phyloP scores from a whole-genome alignment of 441 rosid species.

The Eruca vesicaria region DNA sequence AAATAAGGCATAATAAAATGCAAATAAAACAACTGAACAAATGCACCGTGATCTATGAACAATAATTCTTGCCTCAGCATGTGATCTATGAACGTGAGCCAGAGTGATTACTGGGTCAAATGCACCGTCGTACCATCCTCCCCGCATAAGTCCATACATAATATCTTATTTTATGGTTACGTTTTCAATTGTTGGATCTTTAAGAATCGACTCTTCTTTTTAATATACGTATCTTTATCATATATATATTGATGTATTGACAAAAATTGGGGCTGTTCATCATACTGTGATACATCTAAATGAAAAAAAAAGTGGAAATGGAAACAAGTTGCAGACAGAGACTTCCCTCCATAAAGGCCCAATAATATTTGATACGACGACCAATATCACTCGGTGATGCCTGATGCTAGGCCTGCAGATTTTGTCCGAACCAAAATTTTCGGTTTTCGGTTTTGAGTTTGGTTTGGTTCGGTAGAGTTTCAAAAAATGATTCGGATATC shows the following conservation, averaged over 20 bases:
- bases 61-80: constrained; percentile 1
- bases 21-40: not conserved
- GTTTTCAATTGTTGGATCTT: not conserved
- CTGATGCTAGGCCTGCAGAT: no score
- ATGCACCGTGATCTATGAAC: no score
- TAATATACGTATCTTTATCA: not conserved
- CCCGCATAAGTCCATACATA: not conserved
- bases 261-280: not conserved
- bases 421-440: no score
- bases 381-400: no score
- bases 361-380: no score
- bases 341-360: no score
- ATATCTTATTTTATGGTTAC: not conserved
- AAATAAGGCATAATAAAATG: constrained; percentile 17
- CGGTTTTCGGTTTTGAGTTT: no score
- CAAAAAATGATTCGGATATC: no score
- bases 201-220: not conserved
- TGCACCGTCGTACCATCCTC: constrained; percentile 4
- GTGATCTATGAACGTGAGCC: constrained; percentile 14
- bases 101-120: not conserved
- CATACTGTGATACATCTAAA: not conserved
- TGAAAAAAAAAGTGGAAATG: not conserved
- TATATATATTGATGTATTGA: not conserved
- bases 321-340: no score
- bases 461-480: no score